Base-by-base conservation (phyloP, 1,139 yeast genomes). In the Saccharomyces uvarum region DNA sequence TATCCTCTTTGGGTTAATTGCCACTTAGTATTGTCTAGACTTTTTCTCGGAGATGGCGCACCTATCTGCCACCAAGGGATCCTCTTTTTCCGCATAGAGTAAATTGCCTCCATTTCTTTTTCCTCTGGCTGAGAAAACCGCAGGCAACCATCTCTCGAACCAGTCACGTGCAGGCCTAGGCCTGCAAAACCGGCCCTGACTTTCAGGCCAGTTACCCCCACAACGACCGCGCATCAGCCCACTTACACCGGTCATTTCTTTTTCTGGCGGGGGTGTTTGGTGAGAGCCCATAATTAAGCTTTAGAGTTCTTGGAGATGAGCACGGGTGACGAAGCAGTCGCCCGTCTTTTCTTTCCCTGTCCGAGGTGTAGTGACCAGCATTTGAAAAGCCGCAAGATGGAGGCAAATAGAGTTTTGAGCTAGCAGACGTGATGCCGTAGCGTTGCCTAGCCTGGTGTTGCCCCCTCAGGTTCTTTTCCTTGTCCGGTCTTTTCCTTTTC, bases 31-130 rank as follows among this genome's bases (percentile, higher is more conserved):
- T 38, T 38, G 44, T 38, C 44, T 19, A 38, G 44, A 38, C 14
- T 38, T 38, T 33, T 38, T 38, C 44, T 38, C 44, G 44, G 44
- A 38, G 44, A 38, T 38, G 44, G 24, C 21, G 44, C 44, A 38
- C 19, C 24, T 38, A 38, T 38, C 8, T 38, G 44, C 44, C 21
- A 21, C 19, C 44, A 38, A 19, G 11, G 19, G 44, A 38, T 38
- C 44, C 44, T 38, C 44, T 38, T 24, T 9, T 38, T 14, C 44
- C 44, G 9, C 19, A 38, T 38, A 16, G 11, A 16, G 44, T 38
- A 38, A 38, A 19, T 38, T 16, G 44, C 24, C 26, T 16, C 26
- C 26, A 3, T 38, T 38, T 38, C 44, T 38, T 38, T 38, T 9
- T 24, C 11, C 26, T 38, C 44, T 2, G 44, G 13, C 44, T 19